phyloP scores from a whole-genome alignment of 1,284 basidiomycete genomes.

The Volvariella volvacea region DNA sequence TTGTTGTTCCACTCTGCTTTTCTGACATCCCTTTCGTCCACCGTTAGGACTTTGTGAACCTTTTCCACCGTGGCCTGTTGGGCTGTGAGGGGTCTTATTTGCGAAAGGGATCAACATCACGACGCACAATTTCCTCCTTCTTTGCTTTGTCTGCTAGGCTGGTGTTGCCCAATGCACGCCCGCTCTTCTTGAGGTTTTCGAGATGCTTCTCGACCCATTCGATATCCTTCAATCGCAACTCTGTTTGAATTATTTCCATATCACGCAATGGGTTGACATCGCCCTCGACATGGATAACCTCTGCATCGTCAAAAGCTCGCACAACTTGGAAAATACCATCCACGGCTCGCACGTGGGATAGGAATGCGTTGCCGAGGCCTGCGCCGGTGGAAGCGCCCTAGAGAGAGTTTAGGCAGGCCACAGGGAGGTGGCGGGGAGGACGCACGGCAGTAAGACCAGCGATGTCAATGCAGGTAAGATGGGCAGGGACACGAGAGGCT shows the following conservation, averaged over 20 bases:
- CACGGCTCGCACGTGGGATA: slow-evolving; percentile 96
- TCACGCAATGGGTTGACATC: slow-evolving; percentile 95
- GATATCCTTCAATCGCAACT: slow-evolving; percentile 94
- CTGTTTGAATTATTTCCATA: slow-evolving; percentile 97
- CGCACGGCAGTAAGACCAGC: slow-evolving; percentile 91
- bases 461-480: slow-evolving; percentile 98
- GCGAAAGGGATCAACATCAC: slow-evolving; percentile 4
- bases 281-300: slow-evolving; percentile 99
- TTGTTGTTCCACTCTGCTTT: slow-evolving; percentile 96
- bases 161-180: slow-evolving; percentile 66
- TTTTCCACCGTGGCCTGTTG: slow-evolving; percentile 79
- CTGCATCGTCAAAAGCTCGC: slow-evolving; percentile 96
- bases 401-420: slow-evolving; percentile 6
- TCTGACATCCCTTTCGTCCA: slow-evolving; percentile 87
- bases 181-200: slow-evolving; percentile 71
- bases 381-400: slow-evolving; percentile 96
- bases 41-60: slow-evolving; percentile 73
- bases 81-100: slow-evolving; percentile 13
- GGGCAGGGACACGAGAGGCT: slow-evolving; percentile 82
- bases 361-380: slow-evolving; percentile 96
- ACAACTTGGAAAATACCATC: slow-evolving; percentile 99
- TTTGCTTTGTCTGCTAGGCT: slow-evolving; percentile 92
- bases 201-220: slow-evolving; percentile 97
- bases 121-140: slow-evolving; percentile 90
- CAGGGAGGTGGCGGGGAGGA: slow-evolving; percentile 9